These are phyloP conservation scores for Somion occarium DNA, from an alignment of 1,284 basidiomycete genomes.

Conservation along the genomic window DNA sequence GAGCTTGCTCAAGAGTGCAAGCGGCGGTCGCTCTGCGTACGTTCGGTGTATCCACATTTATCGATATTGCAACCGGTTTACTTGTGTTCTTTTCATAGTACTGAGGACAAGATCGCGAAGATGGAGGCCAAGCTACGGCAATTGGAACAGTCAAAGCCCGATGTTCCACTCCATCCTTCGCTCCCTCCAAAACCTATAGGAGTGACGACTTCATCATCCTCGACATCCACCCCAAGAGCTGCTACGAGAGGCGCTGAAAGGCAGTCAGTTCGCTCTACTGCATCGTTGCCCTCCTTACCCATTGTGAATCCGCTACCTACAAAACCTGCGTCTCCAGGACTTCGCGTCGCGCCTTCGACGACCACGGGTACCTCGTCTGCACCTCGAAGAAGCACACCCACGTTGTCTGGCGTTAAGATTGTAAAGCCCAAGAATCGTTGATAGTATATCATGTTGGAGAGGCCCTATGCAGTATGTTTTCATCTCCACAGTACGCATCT, in stretches of 20 bases:
- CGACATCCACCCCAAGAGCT: neutral
- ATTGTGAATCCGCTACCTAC: neutral
- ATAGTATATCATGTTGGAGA: too few species aligned
- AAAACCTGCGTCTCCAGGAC: neutral
- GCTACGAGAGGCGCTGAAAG: neutral
- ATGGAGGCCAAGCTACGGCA: constrained; percentile 93
- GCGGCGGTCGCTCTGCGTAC: constrained; percentile 54
- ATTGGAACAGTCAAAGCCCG: constrained; percentile 46
- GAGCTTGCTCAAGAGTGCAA: constrained; percentile 76
- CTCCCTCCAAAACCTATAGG: constrained; percentile 43
- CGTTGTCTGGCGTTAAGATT: constrained; percentile 1
- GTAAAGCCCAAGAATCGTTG: constrained; percentile 1
- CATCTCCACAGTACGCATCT: too few species aligned
- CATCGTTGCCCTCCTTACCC: constrained; percentile 1
- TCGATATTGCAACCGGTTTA: neutral
- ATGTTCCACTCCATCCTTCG: constrained; percentile 38
- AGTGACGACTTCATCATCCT: neutral
- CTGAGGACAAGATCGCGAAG: constrained; percentile 85
- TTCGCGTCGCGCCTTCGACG: neutral
- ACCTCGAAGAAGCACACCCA: neutral
- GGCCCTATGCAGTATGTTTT: too few species aligned
- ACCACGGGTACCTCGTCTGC: neutral
- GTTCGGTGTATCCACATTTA: constrained; percentile 21
- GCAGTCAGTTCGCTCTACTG: neutral
- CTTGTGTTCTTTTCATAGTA: constrained; percentile 41